Percentiles rank a stretch among this genome's conserved stretches.
phyloP scores from a whole-genome alignment of 805 yeast genomes.

The Cyberlindnera misumaiensis region DNA sequence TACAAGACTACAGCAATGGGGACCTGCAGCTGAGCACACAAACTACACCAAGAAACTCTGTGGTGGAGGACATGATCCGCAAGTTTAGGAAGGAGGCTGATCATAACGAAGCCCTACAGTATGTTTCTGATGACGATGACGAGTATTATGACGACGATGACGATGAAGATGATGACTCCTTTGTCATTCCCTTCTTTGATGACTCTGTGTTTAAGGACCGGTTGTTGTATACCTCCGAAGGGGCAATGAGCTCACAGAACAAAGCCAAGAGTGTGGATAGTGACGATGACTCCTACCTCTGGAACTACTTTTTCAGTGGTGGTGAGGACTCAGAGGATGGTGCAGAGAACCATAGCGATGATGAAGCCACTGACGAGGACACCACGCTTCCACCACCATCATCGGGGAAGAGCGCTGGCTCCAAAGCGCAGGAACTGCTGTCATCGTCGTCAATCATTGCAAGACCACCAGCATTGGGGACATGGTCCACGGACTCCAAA shows the following conservation, averaged over 20 bases:
- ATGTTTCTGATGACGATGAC: slow-evolving; percentile 27
- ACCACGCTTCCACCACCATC: slow-evolving; percentile 70
- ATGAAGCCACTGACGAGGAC: slow-evolving; percentile 94
- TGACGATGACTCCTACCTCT: slow-evolving; percentile 60
- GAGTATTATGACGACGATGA: slow-evolving; percentile 19
- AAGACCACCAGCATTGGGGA: slow-evolving; percentile 87
- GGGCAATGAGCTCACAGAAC: slow-evolving; percentile 5
- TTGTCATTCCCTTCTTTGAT: slow-evolving; percentile 35
- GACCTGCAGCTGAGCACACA: slow-evolving; percentile 23
- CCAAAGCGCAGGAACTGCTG: slow-evolving; percentile 87
- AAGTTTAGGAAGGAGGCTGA: slow-evolving; percentile 36
- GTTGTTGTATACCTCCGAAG: slow-evolving; percentile 11
- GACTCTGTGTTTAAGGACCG: slow-evolving; percentile 26
- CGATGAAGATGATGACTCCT: slow-evolving; percentile 36
- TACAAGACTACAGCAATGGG: slow-evolving; percentile 31
- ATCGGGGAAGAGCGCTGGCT: slow-evolving; percentile 51
- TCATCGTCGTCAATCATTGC: slow-evolving; percentile 79
- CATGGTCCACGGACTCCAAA: slow-evolving; percentile 79
- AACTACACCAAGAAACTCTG: slow-evolving; percentile 27
- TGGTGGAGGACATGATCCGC: slow-evolving; percentile 28
- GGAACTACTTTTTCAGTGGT: slow-evolving; percentile 66
- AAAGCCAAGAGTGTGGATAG: slow-evolving; percentile 10
- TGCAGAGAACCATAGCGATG: slow-evolving; percentile 37
- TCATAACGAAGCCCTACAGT: slow-evolving; percentile 33
- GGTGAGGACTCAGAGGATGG: slow-evolving; percentile 26